Conservation (phyloP, 163 green algal species). For the Scenedesmus sp. region DNA sequence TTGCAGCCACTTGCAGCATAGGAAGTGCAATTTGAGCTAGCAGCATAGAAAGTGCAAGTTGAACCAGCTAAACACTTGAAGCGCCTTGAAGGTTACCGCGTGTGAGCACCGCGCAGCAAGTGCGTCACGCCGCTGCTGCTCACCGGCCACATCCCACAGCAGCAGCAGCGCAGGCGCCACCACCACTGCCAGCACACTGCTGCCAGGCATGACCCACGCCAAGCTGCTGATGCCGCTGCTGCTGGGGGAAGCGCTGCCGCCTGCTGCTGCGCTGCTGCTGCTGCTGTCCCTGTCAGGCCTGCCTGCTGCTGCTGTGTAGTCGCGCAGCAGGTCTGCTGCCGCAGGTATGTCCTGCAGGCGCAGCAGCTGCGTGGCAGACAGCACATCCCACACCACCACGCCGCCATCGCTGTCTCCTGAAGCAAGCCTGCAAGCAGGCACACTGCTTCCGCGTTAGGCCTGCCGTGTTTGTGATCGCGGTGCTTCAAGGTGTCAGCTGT, state of each 20-base stretch:
- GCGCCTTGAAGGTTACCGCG: no score
- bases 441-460: not conserved
- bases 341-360: constrained; percentile 64
- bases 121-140: not conserved
- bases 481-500: not conserved
- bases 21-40: no score
- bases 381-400: constrained; percentile 85
- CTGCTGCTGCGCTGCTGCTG: not conserved
- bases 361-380: constrained; percentile 54
- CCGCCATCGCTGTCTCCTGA: constrained; percentile 79
- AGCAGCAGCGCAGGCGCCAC: constrained; percentile 76
- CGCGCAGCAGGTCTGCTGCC: constrained; percentile 26
- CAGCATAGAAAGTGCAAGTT: no score
- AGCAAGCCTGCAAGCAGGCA: constrained; percentile 67
- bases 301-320: constrained; percentile 25
- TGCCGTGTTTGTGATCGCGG: not conserved
- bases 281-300: constrained; percentile 11
- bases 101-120: no score
- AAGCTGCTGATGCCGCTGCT: constrained; percentile 53
- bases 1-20: no score
- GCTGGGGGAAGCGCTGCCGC: not conserved
- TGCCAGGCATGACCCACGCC: constrained; percentile 73
- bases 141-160: constrained; percentile 77
- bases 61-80: no score
- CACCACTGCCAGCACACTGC: constrained; percentile 76